phyloP scores from a whole-genome alignment of 495 filamentous ascomycete genomes.

The Daldinia vernicosa region DNA sequence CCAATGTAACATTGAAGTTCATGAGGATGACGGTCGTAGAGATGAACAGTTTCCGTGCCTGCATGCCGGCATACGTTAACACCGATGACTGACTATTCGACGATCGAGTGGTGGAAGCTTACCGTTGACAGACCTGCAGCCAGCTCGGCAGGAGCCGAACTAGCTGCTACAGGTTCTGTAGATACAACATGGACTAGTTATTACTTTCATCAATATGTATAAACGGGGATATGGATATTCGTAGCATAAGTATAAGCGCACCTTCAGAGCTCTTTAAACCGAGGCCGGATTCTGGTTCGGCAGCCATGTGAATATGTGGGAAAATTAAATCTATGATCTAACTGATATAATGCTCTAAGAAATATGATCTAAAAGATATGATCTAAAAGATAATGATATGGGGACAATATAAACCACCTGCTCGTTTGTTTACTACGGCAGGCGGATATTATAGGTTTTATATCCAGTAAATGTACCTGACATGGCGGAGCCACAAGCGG shows the following conservation, averaged over 20 bases:
- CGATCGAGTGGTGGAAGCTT: not conserved
- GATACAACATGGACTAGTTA: slow-evolving; percentile 1
- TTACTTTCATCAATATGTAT: not conserved
- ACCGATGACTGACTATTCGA: not conserved
- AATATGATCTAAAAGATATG: not conserved
- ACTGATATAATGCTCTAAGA: not conserved
- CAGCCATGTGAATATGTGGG: not conserved
- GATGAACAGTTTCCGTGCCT: not conserved
- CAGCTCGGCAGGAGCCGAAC: not conserved
- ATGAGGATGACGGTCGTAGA: not conserved
- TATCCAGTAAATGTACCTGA: slow-evolving; percentile 2
- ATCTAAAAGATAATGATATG: no score
- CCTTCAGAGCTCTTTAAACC: not conserved
- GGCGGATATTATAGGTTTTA: slow-evolving; percentile 3
- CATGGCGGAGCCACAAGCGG: not conserved
- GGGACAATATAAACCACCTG: not conserved
- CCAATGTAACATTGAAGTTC: slow-evolving; percentile 12
- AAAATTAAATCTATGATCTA: not conserved
- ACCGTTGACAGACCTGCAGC: not conserved
- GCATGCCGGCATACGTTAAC: not conserved
- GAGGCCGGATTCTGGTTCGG: not conserved
- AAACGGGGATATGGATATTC: not conserved
- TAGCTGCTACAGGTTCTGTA: not conserved
- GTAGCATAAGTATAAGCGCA: not conserved
- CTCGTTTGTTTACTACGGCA: not conserved